Evolutionary conservation across 176 grass and related monocot genomes (phyloP).

Genomic region (Ensete glaucum): DNA sequence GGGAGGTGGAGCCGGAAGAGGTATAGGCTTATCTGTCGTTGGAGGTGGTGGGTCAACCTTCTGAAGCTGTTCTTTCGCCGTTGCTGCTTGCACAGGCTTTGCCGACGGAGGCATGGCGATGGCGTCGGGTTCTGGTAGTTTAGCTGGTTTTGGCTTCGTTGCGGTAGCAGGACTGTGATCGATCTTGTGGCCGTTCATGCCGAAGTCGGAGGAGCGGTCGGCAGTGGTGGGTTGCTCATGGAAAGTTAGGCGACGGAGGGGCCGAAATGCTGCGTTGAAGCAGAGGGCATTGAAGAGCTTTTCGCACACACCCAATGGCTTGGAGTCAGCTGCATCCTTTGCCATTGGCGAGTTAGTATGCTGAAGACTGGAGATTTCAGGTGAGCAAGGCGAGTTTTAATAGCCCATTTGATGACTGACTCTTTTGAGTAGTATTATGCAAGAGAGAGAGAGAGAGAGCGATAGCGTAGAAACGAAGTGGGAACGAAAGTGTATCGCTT

Average conservation of each 20-base stretch:
- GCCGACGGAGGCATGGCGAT: background rate
- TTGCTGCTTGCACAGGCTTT: background rate
- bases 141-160: background rate
- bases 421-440: no score
- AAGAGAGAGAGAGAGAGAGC: background rate
- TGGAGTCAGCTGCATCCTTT: background rate
- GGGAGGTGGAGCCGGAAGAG: background rate
- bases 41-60: background rate
- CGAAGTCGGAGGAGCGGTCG: background rate
- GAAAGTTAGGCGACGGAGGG: slow-evolving; percentile 25
- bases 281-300: slow-evolving; percentile 33
- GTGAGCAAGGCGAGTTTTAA: background rate
- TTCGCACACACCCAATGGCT: slow-evolving; percentile 24
- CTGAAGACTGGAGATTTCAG: slow-evolving; percentile 2
- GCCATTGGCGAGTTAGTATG: background rate
- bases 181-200: no score
- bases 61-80: no score
- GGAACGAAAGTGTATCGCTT: background rate
- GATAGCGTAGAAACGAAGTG: background rate
- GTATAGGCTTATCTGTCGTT: background rate
- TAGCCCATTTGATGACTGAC: background rate
- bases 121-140: background rate
- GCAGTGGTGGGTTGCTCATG: background rate
- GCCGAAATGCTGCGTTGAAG: slow-evolving; percentile 14
- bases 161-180: no score